These are phyloP conservation scores for Juglanconis oblonga DNA, from an alignment of 2,329 filamentous ascomycete species.

Conservation along the genomic window DNA sequence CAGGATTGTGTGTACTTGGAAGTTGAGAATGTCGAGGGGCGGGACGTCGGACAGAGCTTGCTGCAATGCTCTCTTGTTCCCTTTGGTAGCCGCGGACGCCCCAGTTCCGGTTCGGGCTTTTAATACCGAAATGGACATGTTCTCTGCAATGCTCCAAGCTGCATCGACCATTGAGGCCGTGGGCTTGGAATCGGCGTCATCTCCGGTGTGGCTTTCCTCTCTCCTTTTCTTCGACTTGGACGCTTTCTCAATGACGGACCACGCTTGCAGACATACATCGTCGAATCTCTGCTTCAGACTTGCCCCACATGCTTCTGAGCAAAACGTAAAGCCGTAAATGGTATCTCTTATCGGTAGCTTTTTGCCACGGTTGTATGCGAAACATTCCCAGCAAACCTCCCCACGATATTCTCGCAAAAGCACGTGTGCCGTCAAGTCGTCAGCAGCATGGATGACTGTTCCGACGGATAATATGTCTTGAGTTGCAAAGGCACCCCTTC, in stretches of 20 bases:
- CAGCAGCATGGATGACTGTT: not conserved
- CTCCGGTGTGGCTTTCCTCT: not conserved
- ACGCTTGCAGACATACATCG: constrained; percentile 7
- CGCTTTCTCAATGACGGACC: constrained; percentile 5
- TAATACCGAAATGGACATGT: not conserved
- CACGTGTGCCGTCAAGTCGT: constrained; percentile 13
- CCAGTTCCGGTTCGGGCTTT: not conserved
- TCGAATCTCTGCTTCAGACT: not conserved
- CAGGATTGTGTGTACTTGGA: constrained; percentile 12
- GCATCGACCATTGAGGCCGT: not conserved
- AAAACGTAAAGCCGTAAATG: constrained; percentile 11
- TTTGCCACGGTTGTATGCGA: constrained; percentile 14
- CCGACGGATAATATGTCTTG: not conserved
- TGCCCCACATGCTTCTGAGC: constrained; percentile 2
- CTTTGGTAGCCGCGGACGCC: not conserved
- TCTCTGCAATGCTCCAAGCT: constrained; percentile 3
- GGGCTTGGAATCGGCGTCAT: not conserved
- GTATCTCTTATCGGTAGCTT: constrained; percentile 9
- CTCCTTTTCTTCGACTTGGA: not conserved
- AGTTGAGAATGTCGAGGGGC: constrained; percentile 7
- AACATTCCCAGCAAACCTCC: constrained; percentile 18
- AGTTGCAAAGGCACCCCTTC: constrained; percentile 9
- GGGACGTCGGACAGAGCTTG: not conserved
- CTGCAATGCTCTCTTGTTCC: not conserved
- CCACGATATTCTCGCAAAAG: constrained; percentile 15